phyloP scores from a whole-genome alignment of 2,329 filamentous ascomycete species.

The Cordyceps javanica region DNA sequence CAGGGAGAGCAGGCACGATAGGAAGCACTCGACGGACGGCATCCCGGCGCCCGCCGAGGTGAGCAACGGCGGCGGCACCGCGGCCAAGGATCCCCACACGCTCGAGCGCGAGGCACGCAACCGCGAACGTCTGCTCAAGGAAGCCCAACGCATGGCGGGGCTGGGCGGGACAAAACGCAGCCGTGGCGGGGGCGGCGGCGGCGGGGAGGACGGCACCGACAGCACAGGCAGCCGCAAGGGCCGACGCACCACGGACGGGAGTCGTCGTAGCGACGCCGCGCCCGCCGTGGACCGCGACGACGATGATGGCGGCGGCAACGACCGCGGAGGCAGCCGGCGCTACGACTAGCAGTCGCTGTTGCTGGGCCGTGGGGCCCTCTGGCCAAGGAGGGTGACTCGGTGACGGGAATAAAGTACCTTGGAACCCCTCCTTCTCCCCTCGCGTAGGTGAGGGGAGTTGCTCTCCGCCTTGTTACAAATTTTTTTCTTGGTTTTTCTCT shows the following conservation, averaged over 20 bases:
- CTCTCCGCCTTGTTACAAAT: neutral
- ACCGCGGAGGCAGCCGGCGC: neutral
- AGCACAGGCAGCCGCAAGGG: conserved; percentile 34
- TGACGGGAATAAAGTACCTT: too few species aligned
- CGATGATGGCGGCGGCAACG: conserved; percentile 23
- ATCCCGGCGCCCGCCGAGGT: conserved; percentile 22
- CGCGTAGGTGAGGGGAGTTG: neutral
- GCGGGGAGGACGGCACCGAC: conserved; percentile 23
- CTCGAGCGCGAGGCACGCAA: conserved; percentile 62
- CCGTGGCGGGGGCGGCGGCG: conserved; percentile 31
- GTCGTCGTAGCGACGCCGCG: conserved; percentile 40
- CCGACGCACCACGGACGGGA: conserved; percentile 21
- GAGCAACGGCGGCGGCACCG: conserved; percentile 18
- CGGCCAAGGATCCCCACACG: conserved; percentile 54
- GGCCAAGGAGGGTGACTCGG: neutral
- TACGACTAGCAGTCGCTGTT: conserved; percentile 9
- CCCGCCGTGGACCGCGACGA: conserved; percentile 38
- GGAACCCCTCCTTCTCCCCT: too few species aligned
- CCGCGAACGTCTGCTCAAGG: conserved; percentile 60
- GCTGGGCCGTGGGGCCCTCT: neutral
- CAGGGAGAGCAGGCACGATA: conserved; percentile 21
- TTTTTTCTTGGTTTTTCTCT: too few species aligned
- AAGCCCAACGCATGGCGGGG: conserved; percentile 59
- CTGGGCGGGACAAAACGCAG: conserved; percentile 45
- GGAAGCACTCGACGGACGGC: conserved; percentile 23